Base-by-base conservation (phyloP, 495 filamentous ascomycete species). In the Penicillium ochrochloron region DNA sequence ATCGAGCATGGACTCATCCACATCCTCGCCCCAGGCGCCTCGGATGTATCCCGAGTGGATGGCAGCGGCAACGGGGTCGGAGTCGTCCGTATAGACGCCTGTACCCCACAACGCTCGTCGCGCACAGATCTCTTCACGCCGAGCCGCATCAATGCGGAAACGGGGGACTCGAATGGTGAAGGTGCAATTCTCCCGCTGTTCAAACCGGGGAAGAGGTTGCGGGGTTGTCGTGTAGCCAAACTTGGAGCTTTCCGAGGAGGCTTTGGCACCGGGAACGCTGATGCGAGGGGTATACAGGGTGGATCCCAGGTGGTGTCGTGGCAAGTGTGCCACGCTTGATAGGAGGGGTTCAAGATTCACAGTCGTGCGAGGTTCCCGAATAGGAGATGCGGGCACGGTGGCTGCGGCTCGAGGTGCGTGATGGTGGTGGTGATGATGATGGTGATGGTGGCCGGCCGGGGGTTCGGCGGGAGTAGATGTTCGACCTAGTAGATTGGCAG, bases 41-140 rank as follows among this genome's bases (percentile, higher is more conserved):
- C 90, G 87, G 61, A 99, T 90, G 85, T 90, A 97, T 10, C 96
- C 96, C 15, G 89, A 86, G 75, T 99, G 95, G 61, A 98, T 95
- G 60, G 94, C 93, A 4, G 93, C 94, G 0, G 94, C 96, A 54
- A 99, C 84, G 6, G 93, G 86, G 72, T 99, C 96, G 0, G 93
- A 96, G 77, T 99, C 96, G 67, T 98, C 96, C 0, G 93, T 97
- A 74, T 99, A 98, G 7, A 98, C 83, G 21, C 93, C 92, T 0
- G 92, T 94, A 11, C 95, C 95, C 94, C 94, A 99, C 3, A 99
- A 75, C 2, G 90, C 89, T 48, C 90, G 85, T 15, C 89, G 83
- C 8, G 84, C 76, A 23, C 91, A 94, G 66, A 98, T 92, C 67
- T 95, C 92, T 72, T 93, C 90, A 9, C 93, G 86, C 37, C 88